Conservation (phyloP, 106 monocot genomes). For the Posidonia australis region DNA sequence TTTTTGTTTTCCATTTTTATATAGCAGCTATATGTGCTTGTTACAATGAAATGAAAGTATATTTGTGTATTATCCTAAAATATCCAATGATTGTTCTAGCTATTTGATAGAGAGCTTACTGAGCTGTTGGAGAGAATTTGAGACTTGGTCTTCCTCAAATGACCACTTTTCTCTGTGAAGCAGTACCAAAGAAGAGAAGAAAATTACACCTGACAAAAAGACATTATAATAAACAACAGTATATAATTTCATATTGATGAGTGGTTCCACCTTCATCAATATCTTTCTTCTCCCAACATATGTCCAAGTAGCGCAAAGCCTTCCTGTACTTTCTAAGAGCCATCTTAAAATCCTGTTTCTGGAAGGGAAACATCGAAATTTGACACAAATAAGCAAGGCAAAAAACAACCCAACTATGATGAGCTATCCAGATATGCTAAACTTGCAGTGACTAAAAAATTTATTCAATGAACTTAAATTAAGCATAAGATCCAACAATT, state of each 20-base stretch:
- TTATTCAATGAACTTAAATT: too few relatives aligned
- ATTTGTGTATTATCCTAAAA: too few relatives aligned
- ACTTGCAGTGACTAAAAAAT: too few relatives aligned
- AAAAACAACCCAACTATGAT: background rate
- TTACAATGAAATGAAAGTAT: too few relatives aligned
- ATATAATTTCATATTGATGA: background rate
- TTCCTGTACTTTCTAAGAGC: conserved; percentile 41
- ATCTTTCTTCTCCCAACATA: conserved; percentile 40
- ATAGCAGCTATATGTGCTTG: too few relatives aligned
- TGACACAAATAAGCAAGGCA: background rate
- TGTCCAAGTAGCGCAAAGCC: conserved; percentile 37
- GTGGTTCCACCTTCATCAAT: conserved; percentile 28
- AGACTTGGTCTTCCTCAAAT: conserved; percentile 35
- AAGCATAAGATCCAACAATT: background rate
- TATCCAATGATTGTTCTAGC: background rate
- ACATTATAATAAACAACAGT: background rate
- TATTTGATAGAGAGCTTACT: conserved; percentile 12
- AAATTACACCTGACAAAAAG: background rate
- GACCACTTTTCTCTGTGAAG: conserved; percentile 28
- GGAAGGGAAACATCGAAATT: background rate
- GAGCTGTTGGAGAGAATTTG: conserved; percentile 42
- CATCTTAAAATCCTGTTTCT: conserved; percentile 41
- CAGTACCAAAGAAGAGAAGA: background rate
- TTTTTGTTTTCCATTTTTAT: too few relatives aligned
- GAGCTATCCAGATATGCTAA: background rate